phyloP scores from a whole-genome alignment of 169 alveolate genomes.

The Babesia sp. region DNA sequence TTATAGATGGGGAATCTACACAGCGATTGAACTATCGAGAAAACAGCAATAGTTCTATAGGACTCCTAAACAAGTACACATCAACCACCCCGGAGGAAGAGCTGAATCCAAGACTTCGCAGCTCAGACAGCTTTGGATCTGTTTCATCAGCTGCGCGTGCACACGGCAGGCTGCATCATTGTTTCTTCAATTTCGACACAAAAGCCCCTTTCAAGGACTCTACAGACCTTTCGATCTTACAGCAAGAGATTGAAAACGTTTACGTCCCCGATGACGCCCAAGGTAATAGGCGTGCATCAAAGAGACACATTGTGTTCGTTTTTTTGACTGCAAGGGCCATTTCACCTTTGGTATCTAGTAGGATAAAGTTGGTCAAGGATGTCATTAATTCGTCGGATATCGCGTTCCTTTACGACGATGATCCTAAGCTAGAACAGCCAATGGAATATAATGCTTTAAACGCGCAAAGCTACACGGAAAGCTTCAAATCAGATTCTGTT shows the following conservation, averaged over 20 bases:
- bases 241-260: conserved; percentile 11
- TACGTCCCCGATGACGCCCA: not conserved
- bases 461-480: not conserved
- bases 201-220: conserved; percentile 26
- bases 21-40: too few species aligned
- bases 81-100: conserved; percentile 1
- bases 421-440: not conserved
- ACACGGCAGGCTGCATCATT: conserved; percentile 51
- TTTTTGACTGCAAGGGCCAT: conserved; percentile 16
- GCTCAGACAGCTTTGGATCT: not conserved
- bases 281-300: not conserved
- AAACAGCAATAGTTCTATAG: not conserved
- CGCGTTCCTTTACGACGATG: not conserved
- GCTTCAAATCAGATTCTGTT: conserved; percentile 12
- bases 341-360: conserved; percentile 23
- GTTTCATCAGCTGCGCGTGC: conserved; percentile 43
- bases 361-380: conserved; percentile 50
- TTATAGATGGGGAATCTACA: not conserved
- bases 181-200: conserved; percentile 51
- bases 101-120: not conserved
- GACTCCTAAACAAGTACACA: not conserved
- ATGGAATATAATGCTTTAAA: conserved; percentile 17
- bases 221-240: not conserved
- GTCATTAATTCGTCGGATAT: conserved; percentile 50
- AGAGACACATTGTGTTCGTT: conserved; percentile 32